Evolutionary conservation across 805 yeast genomes (phyloP).

Genomic region (Scheffersomyces stipitis): DNA sequence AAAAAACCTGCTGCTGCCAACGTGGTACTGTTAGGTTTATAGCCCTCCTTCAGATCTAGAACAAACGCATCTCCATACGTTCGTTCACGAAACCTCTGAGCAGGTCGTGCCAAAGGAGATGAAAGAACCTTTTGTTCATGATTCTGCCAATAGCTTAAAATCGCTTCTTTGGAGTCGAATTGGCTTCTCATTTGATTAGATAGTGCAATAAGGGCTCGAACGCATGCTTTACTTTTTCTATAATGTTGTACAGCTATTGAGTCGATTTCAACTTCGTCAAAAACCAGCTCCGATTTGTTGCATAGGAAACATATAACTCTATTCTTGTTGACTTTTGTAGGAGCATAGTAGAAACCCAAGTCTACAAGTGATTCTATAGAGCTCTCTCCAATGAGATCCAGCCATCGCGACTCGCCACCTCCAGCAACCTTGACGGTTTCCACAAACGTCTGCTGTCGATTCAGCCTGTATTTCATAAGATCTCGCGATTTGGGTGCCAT

Average conservation of each 20-base stretch:
- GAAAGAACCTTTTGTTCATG: conserved; percentile 5
- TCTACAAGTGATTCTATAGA: conserved; percentile 43
- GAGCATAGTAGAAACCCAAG: conserved; percentile 63
- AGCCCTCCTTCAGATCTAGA: not conserved
- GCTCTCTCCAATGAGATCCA: conserved; percentile 9
- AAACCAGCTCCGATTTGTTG: conserved; percentile 10
- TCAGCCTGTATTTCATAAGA: conserved; percentile 13
- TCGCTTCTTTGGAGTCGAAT: conserved; percentile 3
- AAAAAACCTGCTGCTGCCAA: conserved; percentile 49
- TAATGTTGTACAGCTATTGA: conserved; percentile 7
- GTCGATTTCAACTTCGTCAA: conserved; percentile 1
- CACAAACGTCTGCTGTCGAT: conserved; percentile 18
- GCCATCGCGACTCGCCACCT: conserved; percentile 25
- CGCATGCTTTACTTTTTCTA: conserved; percentile 7
- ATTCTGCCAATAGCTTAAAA: conserved; percentile 6
- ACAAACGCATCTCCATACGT: conserved; percentile 9
- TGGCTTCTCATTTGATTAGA: conserved; percentile 9
- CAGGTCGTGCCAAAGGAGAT: conserved; percentile 5
- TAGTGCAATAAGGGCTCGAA: conserved; percentile 8
- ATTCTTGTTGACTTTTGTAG: conserved; percentile 44
- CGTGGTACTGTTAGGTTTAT: conserved; percentile 3
- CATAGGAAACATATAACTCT: conserved; percentile 62
- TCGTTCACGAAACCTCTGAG: conserved; percentile 4
- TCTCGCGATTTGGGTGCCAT: conserved; percentile 11
- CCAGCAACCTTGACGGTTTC: conserved; percentile 19